Evolutionary conservation across 306 rosid genomes (phyloP), one percentile per base, ranked within the genome.

Genomic region (Mucuna pruriens): DNA sequence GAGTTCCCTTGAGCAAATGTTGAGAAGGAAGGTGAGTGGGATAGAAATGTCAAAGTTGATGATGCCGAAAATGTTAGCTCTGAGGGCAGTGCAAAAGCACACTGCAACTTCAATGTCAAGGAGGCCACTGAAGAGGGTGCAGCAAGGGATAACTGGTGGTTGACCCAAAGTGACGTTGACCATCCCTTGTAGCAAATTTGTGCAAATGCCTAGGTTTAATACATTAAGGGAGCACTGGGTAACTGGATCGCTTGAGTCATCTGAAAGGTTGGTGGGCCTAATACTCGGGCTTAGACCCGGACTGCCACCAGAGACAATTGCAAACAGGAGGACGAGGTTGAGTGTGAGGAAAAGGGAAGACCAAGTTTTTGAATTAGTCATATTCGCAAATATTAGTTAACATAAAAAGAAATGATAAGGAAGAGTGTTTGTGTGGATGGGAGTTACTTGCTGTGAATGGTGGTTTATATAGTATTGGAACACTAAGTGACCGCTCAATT

Each of bases 31-130:
- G 46, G 94, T 94, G 31, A 29, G 3, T 3, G 31, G 2, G 3
- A 29, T 3, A 3, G 31, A 29, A 29, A 29, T 29, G 31, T 29
- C 31, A 3, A 29, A 3, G 31, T 29, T 3, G 3, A 29, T 1
- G 3, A 29, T 1, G 3, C 31, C 31, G 61, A 93, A 74, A 81
- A 91, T 87, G 76, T 75, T 89, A 6, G 97, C 98, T n/a, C 3
- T 91, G 23, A 93, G 80, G 51, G 88, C 98, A 74, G 98, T 93
- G 88, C 98, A 93, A 12, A 93, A 92, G 79, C 98, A 93, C 6
- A 83, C 82, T 0, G 97, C 98, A n/a, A 94, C 97, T 34, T 93
- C 97, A 3, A 91, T 82, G 46, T 91, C 92, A 25, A 74, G 91
- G 25, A 93, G 97, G 4, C 98, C 98, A n/a, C 31, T 29, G 31